phyloP scores from a whole-genome alignment of 1,139 yeast genomes.

The Nadsonia commutata region DNA sequence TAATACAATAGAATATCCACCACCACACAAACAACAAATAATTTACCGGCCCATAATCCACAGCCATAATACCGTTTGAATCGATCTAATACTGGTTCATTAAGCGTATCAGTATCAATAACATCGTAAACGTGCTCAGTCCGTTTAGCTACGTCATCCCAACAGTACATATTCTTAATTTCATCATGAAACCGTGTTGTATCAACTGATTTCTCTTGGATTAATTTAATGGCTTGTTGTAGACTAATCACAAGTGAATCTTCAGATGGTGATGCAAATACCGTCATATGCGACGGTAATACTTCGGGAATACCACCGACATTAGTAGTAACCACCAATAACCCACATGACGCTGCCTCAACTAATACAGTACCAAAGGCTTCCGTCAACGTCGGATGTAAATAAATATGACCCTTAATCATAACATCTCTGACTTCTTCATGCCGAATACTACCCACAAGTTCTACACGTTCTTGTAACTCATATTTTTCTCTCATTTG shows the following conservation, averaged over 20 bases:
- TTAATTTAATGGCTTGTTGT: slow-evolving; percentile 43
- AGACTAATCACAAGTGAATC: slow-evolving; percentile 64
- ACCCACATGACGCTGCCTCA: slow-evolving; percentile 95
- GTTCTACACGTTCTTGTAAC: slow-evolving; percentile 73
- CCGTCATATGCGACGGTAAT: slow-evolving; percentile 83
- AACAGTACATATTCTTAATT: slow-evolving; percentile 73
- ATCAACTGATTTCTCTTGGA: slow-evolving; percentile 46
- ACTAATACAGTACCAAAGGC: slow-evolving; percentile 96
- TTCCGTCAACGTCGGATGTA: slow-evolving; percentile 90
- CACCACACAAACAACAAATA: slow-evolving; percentile 63
- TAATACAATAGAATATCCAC: slow-evolving; percentile 58
- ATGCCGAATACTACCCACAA: slow-evolving; percentile 79
- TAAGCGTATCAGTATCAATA: slow-evolving; percentile 30
- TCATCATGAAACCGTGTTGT: slow-evolving; percentile 67
- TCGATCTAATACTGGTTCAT: slow-evolving; percentile 37
- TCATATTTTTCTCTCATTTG: slow-evolving; percentile 86
- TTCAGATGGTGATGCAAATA: slow-evolving; percentile 77
- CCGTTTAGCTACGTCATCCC: slow-evolving; percentile 78
- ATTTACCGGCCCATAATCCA: slow-evolving; percentile 74
- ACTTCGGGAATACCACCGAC: slow-evolving; percentile 99
- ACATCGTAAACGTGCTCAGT: slow-evolving; percentile 67
- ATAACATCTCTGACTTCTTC: slow-evolving; percentile 88
- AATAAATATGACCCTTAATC: slow-evolving; percentile 85
- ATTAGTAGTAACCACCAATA: slow-evolving; percentile 83
- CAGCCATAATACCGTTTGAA: slow-evolving; percentile 53